Conservation (phyloP, 2,329 filamentous ascomycete species). For the Pseudogymnoascus sp. region DNA sequence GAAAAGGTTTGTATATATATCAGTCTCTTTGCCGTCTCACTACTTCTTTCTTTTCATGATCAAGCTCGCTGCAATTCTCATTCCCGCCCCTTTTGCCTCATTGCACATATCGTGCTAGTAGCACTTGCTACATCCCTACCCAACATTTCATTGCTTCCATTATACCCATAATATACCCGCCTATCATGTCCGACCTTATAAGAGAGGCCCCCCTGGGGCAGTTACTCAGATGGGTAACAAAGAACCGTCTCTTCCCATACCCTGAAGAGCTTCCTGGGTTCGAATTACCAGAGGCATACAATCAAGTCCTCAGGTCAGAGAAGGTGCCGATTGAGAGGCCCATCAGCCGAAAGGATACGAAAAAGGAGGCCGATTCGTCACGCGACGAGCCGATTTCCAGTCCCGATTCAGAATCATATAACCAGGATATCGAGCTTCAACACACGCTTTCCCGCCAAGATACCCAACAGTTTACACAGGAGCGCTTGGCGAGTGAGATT, state of each 20-base stretch:
- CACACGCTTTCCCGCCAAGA: slow-evolving; percentile 22
- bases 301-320: slow-evolving; percentile 22
- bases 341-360: not conserved
- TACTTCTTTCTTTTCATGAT: not conserved
- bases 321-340: slow-evolving; percentile 9
- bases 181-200: slow-evolving; percentile 30
- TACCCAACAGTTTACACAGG: slow-evolving; percentile 30
- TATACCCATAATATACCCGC: not conserved
- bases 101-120: not conserved
- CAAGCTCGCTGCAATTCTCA: slow-evolving; percentile 3
- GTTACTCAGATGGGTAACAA: slow-evolving; percentile 46
- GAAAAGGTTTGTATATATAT: not conserved
- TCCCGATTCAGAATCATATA: slow-evolving; percentile 16
- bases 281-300: slow-evolving; percentile 39
- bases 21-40: not conserved
- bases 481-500: slow-evolving; percentile 33
- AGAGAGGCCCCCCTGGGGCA: slow-evolving; percentile 53
- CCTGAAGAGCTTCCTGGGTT: slow-evolving; percentile 53
- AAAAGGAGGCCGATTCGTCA: slow-evolving; percentile 14
- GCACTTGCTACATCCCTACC: not conserved
- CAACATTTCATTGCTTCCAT: not conserved
- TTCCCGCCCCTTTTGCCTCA: not conserved
- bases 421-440: slow-evolving; percentile 15
- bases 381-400: slow-evolving; percentile 17
- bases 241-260: slow-evolving; percentile 47